Base-by-base conservation (phyloP, 2,329 filamentous ascomycete genomes). In the Cytospora schulzeri region DNA sequence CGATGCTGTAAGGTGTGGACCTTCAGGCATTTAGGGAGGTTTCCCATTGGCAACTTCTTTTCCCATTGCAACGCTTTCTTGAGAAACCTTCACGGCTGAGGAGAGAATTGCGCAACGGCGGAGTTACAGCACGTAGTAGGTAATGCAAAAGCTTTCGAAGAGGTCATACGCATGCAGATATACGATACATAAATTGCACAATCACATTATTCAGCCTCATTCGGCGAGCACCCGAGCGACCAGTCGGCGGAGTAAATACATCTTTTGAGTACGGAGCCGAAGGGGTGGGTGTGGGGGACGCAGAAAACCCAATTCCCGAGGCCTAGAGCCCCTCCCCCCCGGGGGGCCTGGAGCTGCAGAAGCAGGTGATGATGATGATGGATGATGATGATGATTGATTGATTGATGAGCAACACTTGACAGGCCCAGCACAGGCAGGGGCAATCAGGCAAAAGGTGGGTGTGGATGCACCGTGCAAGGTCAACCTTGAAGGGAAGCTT, bases 151-250 rank as follows among this genome's bases (percentile, higher is more conserved):
- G 6, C 19, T 45, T n/a, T 22, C 6, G 41, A 9, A 7, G 17
- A 19, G 19, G 41, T 12, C 41, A n/a, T n/a, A 55, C 38, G 38
- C 52, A 62, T 56, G 38, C 52, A 22, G 9, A 22, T 3, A 19
- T 45, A n/a, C 14, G 14, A 6, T 48, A 48, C 45, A 48, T 48
- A 48, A 48, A 6, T 48, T 48, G n/a, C 45, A 48, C 11, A 48
- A 12, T 12, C 11, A 11, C 12, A 9, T n/a, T 62, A 48, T 62
- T 62, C 52, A 62, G 60, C 60, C 60, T 62, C 52, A 35, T 22
- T 4, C 28, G 53, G 60, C 55, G 55, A 38, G 52, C 24, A 55
- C 38, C 35, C 52, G 28, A 35, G 29, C 38, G n/a, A 56, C 28
- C n/a, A 24, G n/a, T 22, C 19, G 45, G 24, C 45, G 4, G 45